Evolutionary conservation across 768 basidiomycete species (phyloP).

Genomic region (Lanmaoa pseudosensibilis): DNA sequence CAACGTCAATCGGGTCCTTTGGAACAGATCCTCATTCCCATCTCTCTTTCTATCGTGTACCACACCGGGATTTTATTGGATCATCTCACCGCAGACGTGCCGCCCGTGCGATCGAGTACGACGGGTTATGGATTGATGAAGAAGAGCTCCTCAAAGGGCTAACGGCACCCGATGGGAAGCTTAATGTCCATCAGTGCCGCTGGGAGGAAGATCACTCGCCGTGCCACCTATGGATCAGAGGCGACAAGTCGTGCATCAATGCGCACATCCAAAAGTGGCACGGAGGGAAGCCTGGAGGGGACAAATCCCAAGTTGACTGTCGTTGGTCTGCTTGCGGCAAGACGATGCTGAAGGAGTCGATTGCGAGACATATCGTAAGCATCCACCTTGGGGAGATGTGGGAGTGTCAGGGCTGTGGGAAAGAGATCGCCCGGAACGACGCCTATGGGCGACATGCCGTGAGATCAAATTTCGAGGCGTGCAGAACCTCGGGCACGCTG

Average conservation of each 20-base stretch:
- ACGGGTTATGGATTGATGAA: conserved; percentile 12
- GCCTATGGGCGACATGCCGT: conserved; percentile 4
- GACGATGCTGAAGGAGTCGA: conserved; percentile 26
- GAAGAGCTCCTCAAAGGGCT: conserved; percentile 8
- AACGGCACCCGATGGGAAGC: not conserved
- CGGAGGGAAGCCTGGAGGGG: conserved; percentile 4
- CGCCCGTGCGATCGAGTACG: conserved; percentile 4
- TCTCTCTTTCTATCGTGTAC: not conserved
- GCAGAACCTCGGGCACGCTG: conserved; percentile 6
- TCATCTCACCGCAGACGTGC: not conserved
- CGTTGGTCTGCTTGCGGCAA: conserved; percentile 15
- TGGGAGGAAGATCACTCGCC: conserved; percentile 9
- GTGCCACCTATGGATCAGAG: conserved; percentile 18
- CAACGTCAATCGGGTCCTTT: not conserved
- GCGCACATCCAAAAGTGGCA: conserved; percentile 23
- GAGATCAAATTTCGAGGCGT: not conserved
- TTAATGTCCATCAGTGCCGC: conserved; percentile 11
- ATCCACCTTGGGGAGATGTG: conserved; percentile 20
- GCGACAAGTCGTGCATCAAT: conserved; percentile 15
- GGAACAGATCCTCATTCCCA: no score
- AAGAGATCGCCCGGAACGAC: conserved; percentile 12
- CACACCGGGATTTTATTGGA: not conserved
- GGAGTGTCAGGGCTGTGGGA: conserved; percentile 17
- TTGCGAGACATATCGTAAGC: conserved; percentile 16
- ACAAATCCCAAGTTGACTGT: conserved; percentile 9